Evolutionary conservation across 257 asterid genomes (phyloP).

Genomic region (Nicotiana otophora): DNA sequence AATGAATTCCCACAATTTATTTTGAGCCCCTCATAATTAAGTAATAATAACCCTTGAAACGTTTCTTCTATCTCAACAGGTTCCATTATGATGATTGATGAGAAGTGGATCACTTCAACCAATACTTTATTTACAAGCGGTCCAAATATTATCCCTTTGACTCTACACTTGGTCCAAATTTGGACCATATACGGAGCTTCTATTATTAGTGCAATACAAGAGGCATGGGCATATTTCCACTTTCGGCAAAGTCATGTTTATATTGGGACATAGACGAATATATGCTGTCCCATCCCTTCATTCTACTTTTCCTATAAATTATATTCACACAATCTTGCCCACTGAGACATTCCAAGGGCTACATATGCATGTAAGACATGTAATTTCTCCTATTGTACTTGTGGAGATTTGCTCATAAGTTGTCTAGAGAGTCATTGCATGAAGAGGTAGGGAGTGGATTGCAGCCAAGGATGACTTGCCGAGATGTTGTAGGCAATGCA

Average conservation of each 20-base stretch:
- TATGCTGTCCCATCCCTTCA: not conserved
- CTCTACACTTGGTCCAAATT: not conserved
- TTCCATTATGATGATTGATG: not conserved
- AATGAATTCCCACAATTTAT: not conserved
- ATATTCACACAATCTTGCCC: not conserved
- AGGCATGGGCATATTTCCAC: constrained; percentile 9
- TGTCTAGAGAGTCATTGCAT: constrained; percentile 15
- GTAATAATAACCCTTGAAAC: not conserved
- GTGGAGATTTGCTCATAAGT: not conserved
- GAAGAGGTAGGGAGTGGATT: constrained; percentile 7
- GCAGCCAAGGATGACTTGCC: constrained; percentile 27
- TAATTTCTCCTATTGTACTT: not conserved
- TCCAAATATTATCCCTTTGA: not conserved
- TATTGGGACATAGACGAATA: not conserved
- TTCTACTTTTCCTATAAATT: not conserved
- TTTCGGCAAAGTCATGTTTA: not conserved
- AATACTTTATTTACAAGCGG: not conserved
- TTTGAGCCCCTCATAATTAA: not conserved
- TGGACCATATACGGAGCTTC: not conserved
- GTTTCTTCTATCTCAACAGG: not conserved
- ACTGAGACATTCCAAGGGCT: not conserved
- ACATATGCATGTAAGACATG: not conserved
- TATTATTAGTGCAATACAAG: not conserved
- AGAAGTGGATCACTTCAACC: not conserved
- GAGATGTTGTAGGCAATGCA: not conserved